Conservation (phyloP, 2,329 filamentous ascomycete species). For the Microdochium nivale region DNA sequence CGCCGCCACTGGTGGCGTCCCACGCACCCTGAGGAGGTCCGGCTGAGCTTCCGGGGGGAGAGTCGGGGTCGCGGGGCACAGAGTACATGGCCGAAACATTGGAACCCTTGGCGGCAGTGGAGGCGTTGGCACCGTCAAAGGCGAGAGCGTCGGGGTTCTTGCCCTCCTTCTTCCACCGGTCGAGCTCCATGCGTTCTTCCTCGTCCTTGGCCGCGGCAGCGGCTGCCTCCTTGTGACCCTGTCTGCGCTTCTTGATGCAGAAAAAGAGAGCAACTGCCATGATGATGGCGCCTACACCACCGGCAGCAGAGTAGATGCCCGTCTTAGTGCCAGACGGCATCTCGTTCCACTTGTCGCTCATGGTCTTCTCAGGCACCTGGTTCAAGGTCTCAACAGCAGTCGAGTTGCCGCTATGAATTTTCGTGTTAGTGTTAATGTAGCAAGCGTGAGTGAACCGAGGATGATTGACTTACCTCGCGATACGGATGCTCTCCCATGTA, state of each 20-base stretch:
- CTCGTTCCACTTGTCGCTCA: conserved; percentile 44
- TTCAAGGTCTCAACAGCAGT: conserved; percentile 38
- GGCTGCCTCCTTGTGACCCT: conserved; percentile 41
- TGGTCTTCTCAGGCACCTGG: conserved; percentile 28
- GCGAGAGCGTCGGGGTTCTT: conserved; percentile 37
- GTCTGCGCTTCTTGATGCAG: conserved; percentile 46
- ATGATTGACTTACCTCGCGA: conserved; percentile 34
- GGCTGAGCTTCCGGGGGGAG: conserved; percentile 12
- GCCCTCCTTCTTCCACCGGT: conserved; percentile 37
- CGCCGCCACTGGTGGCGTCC: conserved; percentile 11
- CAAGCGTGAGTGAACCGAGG: neutral
- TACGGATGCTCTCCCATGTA: conserved; percentile 54
- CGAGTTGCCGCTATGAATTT: conserved; percentile 43
- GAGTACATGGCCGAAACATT: conserved; percentile 19
- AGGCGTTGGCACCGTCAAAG: conserved; percentile 27
- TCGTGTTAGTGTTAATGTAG: neutral
- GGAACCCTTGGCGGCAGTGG: conserved; percentile 21
- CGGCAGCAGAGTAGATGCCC: conserved; percentile 41
- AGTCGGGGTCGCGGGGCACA: conserved; percentile 17
- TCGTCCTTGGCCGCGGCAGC: conserved; percentile 33
- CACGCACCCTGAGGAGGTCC: conserved; percentile 11
- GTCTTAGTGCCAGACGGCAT: conserved; percentile 41
- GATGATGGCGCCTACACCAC: conserved; percentile 27
- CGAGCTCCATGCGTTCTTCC: conserved; percentile 41
- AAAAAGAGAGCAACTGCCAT: conserved; percentile 34